Conservation (phyloP, 1,284 basidiomycete species). For the Agaricales sp. region DNA sequence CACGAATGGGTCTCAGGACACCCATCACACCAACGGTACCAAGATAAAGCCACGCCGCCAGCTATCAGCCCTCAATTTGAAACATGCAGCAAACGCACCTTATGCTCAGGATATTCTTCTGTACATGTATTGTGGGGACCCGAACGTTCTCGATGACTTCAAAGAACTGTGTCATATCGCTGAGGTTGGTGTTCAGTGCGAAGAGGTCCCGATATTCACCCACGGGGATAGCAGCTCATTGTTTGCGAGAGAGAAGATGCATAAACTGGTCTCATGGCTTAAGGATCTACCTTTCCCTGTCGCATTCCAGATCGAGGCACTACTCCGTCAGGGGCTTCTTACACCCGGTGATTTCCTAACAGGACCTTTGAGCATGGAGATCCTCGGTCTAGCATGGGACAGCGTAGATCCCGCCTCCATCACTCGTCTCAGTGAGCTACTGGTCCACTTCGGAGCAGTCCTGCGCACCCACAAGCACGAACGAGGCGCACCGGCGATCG, state of each 20-base stretch:
- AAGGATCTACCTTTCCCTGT: slow-evolving; percentile 45
- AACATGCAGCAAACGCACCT: slow-evolving; percentile 44
- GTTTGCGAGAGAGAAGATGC: slow-evolving; percentile 35
- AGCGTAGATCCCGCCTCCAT: no score
- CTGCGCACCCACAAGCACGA: no score
- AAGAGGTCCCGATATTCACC: slow-evolving; percentile 26
- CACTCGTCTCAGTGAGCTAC: no score
- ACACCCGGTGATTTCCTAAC: slow-evolving; percentile 40
- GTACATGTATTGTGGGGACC: slow-evolving; percentile 33
- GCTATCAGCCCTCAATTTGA: slow-evolving; percentile 40
- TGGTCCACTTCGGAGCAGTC: no score
- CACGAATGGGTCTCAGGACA: no score
- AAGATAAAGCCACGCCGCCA: slow-evolving; percentile 42
- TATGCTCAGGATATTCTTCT: slow-evolving; percentile 61
- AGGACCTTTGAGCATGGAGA: slow-evolving; percentile 29
- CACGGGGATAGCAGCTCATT: slow-evolving; percentile 40
- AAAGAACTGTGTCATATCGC: slow-evolving; percentile 41
- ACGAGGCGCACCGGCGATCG: no score
- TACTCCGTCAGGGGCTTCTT: slow-evolving; percentile 48
- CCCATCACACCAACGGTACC: no score
- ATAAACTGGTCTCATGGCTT: slow-evolving; percentile 31
- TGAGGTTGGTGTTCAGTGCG: slow-evolving; percentile 34
- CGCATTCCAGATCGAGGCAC: slow-evolving; percentile 60
- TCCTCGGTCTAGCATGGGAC: slow-evolving; percentile 10
- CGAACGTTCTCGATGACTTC: slow-evolving; percentile 27